Evolutionary conservation across 139 green algal species (phyloP), one percentile per base, ranked within the genome.

Genomic region (Chlamydomonas incerta): DNA sequence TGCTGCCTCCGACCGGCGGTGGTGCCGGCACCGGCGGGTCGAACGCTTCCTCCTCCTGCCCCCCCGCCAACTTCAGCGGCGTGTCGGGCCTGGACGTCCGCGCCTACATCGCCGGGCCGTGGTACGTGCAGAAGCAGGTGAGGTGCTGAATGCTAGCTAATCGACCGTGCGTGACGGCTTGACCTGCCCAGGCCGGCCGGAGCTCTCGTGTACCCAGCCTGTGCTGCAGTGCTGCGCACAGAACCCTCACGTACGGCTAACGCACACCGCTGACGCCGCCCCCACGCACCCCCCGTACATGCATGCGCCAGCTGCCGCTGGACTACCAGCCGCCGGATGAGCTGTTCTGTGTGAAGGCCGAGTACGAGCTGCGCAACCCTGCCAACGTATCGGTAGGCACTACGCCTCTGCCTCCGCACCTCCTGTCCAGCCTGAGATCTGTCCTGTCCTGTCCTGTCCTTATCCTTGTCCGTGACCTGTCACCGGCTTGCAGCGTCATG

Each of bases 101-200:
- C 23, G 63, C 80, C 29, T 90, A 81, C 60, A 57, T 74, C 3
- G 50, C 77, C 0, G 77, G 72, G 37, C 72, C 87, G 11, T 90
- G 87, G 87, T 90, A 88, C 63, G 62, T 90, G 13, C 87, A 90
- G 87, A 77, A 87, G 57, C 87, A 90, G 80, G 87, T 90, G 68
- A 28, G 52, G 28, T 34, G 67, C 33, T 70, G 63, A 10, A 63
- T 74, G 33, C 74, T 23, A 35, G 17, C 74, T 28, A 0, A n/a
- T n/a, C n/a, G n/a, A n/a, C n/a, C n/a, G n/a, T n/a, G n/a, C n/a
- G n/a, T n/a, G n/a, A n/a, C n/a, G n/a, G n/a, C n/a, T n/a, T n/a
- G n/a, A n/a, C n/a, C n/a, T n/a, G n/a, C n/a, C n/a, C n/a, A n/a
- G n/a, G n/a, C n/a, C n/a, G n/a, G n/a, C n/a, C n/a, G n/a, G n/a